Base-by-base conservation (phyloP, 306 rosid genomes). In the Psophocarpus tetragonolobus region DNA sequence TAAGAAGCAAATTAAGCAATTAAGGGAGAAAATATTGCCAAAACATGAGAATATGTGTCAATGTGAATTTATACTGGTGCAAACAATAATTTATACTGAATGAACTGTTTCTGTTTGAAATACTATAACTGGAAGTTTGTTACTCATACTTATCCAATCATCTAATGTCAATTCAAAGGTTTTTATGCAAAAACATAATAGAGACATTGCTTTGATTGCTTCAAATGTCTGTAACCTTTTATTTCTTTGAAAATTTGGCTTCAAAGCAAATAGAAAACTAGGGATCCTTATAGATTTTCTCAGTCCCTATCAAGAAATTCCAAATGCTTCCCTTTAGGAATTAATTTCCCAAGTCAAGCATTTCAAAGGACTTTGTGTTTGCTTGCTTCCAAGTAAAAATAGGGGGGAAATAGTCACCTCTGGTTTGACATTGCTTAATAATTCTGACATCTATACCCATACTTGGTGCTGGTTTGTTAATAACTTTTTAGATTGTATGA, bases 351-450 rank as follows among this genome's bases (percentile, higher is more conserved):
- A 23, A 57, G 50, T 24, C 27, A 54, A 42, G 42, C 27, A 63
- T 65, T 66, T 81, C 13, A 33, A 62, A 50, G 50, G 32, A 61
- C 61, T 61, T 48, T 58, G 64, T 30, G 23, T 36, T 75, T 29
- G 58, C 62, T 26, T 38, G 47, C 63, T 45, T 45, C 18, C 67
- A 45, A 11, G 30, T 27, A 53, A 78, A 36, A 23, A 12, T 23
- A 12, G 10, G 44, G 56, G 65, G 44, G 15, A 57, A 2, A 44
- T 81, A 44, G 58, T 10, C 18, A 13, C 18, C 18, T 21, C 23
- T 67, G 51, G 47, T 23, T 54, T 74, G 39, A 21, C 36, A 21
- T 71, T 57, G 65, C 32, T 17, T 42, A 38, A 36, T 30, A 27
- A 14, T n/a, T 50, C 18, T 65, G 39, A 53, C 63, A 66, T 73